These are phyloP conservation scores for Penicillium lagena DNA, from an alignment of 495 filamentous ascomycete genomes.

Conservation along the genomic window DNA sequence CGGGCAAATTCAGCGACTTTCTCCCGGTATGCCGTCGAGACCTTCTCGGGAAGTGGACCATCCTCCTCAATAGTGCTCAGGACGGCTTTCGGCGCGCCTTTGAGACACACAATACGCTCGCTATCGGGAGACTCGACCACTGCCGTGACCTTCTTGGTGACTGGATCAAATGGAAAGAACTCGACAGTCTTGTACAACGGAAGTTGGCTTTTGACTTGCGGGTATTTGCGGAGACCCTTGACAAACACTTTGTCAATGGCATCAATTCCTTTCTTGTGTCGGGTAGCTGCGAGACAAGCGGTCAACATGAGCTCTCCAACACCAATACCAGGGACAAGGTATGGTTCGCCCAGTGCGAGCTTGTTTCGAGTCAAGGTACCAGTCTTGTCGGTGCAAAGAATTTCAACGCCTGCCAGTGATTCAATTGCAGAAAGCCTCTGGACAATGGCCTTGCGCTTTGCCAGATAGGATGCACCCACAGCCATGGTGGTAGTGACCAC, in stretches of 20 bases:
- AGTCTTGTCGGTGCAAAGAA: conserved; percentile 96
- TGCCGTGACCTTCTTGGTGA: conserved; percentile 88
- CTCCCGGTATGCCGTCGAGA: conserved; percentile 77
- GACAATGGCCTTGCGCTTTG: conserved; percentile 87
- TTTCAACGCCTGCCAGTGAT: conserved; percentile 87
- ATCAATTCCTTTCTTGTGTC: conserved; percentile 93
- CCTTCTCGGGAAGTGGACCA: conserved; percentile 62
- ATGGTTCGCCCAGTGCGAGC: conserved; percentile 78
- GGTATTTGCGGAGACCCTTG: conserved; percentile 74
- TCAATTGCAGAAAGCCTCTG: conserved; percentile 93
- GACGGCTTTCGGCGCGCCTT: conserved; percentile 83
- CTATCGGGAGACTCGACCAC: conserved; percentile 76
- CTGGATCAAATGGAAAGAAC: conserved; percentile 86
- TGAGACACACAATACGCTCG: conserved; percentile 78
- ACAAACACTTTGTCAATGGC: conserved; percentile 93
- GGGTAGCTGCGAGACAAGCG: conserved; percentile 83
- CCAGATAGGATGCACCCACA: conserved; percentile 86
- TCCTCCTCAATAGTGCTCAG: conserved; percentile 78
- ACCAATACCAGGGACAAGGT: conserved; percentile 70
- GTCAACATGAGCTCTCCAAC: conserved; percentile 83
- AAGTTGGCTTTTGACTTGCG: conserved; percentile 67
- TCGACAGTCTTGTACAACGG: conserved; percentile 70
- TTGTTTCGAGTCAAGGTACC: conserved; percentile 85
- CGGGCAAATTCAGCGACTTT: conserved; percentile 86
- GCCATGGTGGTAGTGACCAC: conserved; percentile 97